A percentile compares a stretch with the other conserved stretches of the same genome.
Evolutionary conservation across 805 yeast genomes (phyloP).

Genomic region (Phaffomyces antillensis): DNA sequence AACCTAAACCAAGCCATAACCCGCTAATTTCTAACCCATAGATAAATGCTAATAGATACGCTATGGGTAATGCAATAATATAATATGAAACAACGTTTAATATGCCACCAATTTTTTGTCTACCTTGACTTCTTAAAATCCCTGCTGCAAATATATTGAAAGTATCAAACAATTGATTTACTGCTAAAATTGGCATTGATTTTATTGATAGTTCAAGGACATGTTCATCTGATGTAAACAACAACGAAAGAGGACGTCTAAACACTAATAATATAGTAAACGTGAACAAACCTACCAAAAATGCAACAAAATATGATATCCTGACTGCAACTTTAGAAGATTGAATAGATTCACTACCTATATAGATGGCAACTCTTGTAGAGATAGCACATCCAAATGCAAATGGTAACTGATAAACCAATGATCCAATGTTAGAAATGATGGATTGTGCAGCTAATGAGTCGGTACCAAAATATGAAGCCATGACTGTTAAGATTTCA

Average conservation of each 20-base stretch:
- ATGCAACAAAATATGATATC: constrained; percentile 37
- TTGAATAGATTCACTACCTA: constrained; percentile 48
- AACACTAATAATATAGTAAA: constrained; percentile 40
- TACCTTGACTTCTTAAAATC: constrained; percentile 66
- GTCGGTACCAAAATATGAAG: constrained; percentile 43
- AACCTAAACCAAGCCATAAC: constrained; percentile 67
- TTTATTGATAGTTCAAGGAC: constrained; percentile 46
- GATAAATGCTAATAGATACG: constrained; percentile 48
- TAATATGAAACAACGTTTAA: constrained; percentile 69
- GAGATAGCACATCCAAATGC: constrained; percentile 67
- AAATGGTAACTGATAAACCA: constrained; percentile 66
- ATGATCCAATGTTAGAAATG: constrained; percentile 46
- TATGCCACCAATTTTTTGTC: constrained; percentile 65
- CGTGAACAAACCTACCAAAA: constrained; percentile 44
- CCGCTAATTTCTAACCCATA: constrained; percentile 47
- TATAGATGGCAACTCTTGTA: constrained; percentile 64
- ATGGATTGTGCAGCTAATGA: constrained; percentile 48
- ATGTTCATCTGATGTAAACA: constrained; percentile 56
- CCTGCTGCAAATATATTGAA: constrained; percentile 68
- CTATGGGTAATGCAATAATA: constrained; percentile 61
- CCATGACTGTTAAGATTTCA: constrained; percentile 62
- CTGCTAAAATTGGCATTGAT: constrained; percentile 57
- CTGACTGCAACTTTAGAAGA: constrained; percentile 38
- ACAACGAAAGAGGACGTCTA: constrained; percentile 40
- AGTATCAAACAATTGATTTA: constrained; percentile 64